phyloP scores from a whole-genome alignment of 2,329 filamentous ascomycete genomes.

The Arachnomyces sp. region DNA sequence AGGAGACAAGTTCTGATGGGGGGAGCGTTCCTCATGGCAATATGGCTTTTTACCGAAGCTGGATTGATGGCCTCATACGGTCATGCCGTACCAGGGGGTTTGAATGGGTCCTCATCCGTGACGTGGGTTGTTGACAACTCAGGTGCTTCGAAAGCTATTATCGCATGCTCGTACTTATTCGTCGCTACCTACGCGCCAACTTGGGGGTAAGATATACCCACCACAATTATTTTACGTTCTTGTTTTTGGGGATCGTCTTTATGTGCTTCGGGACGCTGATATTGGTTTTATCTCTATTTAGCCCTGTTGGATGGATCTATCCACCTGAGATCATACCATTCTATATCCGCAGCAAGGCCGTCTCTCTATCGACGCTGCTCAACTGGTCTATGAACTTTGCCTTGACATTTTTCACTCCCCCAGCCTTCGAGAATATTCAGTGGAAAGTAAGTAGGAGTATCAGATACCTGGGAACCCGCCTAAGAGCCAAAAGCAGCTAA shows the following conservation, averaged over 20 bases:
- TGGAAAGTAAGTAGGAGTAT: slow-evolving; percentile 11
- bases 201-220: slow-evolving; percentile 34
- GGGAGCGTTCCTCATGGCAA: slow-evolving; percentile 54
- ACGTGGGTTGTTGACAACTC: slow-evolving; percentile 16
- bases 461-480: no score
- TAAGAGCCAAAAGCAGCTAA: no score
- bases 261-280: neutral
- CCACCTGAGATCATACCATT: slow-evolving; percentile 36
- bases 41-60: slow-evolving; percentile 25
- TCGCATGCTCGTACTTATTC: slow-evolving; percentile 61
- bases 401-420: slow-evolving; percentile 23
- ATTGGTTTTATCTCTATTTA: slow-evolving; percentile 3
- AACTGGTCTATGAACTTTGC: slow-evolving; percentile 33
- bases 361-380: slow-evolving; percentile 28
- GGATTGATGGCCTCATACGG: slow-evolving; percentile 24
- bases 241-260: slow-evolving; percentile 15
- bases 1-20: slow-evolving; percentile 50
- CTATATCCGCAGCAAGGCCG: slow-evolving; percentile 30
- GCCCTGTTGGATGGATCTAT: slow-evolving; percentile 40
- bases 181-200: slow-evolving; percentile 57
- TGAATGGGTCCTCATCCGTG: slow-evolving; percentile 10
- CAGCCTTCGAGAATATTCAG: slow-evolving; percentile 21
- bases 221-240: no score
- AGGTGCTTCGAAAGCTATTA: slow-evolving; percentile 46
- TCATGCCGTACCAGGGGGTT: slow-evolving; percentile 19